Evolutionary conservation across 176 grass and related monocot genomes (phyloP).

Genomic region (Oryza australiensis): DNA sequence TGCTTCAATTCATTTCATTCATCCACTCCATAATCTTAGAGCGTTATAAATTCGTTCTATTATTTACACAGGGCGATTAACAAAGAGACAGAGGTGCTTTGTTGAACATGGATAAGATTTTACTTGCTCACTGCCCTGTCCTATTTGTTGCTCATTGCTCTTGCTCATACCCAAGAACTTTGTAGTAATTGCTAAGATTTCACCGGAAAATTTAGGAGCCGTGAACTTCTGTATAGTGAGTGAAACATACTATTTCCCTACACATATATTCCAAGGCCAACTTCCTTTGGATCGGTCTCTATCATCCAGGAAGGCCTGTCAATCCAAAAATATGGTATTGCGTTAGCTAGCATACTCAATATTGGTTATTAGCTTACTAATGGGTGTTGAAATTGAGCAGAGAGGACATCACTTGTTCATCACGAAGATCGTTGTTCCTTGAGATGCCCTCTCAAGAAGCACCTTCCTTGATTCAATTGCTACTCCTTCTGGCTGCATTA

Average conservation of each 20-base stretch:
- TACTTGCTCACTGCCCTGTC: too few species aligned
- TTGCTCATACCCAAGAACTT: not conserved
- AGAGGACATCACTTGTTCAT: conserved; percentile 51
- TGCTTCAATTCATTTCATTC: not conserved
- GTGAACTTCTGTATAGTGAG: too few species aligned
- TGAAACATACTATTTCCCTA: conserved; percentile 26
- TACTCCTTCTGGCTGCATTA: conserved; percentile 78
- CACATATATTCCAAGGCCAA: conserved; percentile 79
- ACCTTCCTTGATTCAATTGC: conserved; percentile 75
- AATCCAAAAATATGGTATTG: conserved; percentile 27
- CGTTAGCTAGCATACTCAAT: conserved; percentile 28
- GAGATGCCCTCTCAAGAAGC: conserved; percentile 62
- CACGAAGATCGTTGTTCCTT: conserved; percentile 64
- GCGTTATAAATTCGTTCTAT: not conserved
- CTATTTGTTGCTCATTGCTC: not conserved
- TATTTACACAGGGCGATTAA: not conserved
- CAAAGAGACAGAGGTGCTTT: too few species aligned
- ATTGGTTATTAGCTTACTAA: not conserved
- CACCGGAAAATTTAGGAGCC: too few species aligned
- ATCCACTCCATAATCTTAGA: not conserved
- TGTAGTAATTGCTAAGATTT: too few species aligned
- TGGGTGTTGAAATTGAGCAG: not conserved
- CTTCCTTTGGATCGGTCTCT: conserved; percentile 80
- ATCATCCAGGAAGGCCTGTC: conserved; percentile 92
- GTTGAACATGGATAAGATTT: too few species aligned